These are phyloP conservation scores for Phytophthora hybrid DNA, from an alignment of 352 stramenopile genomes.

Conservation along the genomic window DNA sequence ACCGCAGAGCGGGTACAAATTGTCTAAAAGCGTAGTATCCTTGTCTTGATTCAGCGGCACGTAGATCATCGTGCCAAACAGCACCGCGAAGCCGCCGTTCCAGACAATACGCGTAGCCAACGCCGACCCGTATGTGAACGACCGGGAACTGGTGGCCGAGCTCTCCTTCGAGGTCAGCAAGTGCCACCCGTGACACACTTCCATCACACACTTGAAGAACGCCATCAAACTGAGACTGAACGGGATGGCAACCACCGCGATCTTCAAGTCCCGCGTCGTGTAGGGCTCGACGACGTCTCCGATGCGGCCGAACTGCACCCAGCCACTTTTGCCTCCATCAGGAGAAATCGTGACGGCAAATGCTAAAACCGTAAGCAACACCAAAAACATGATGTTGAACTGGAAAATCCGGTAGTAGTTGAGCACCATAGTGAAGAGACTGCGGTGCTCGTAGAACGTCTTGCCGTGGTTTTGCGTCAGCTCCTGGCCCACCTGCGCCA, in stretches of 20 bases:
- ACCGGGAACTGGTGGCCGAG: slow-evolving; percentile 60
- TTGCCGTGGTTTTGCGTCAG: slow-evolving; percentile 72
- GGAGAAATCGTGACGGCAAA: slow-evolving; percentile 70
- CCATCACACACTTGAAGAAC: slow-evolving; percentile 70
- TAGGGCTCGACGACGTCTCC: slow-evolving; percentile 66
- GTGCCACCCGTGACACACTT: slow-evolving; percentile 75
- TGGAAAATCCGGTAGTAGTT: slow-evolving; percentile 89
- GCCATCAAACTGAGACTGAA: slow-evolving; percentile 58
- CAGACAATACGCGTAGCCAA: slow-evolving; percentile 63
- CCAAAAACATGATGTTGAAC: slow-evolving; percentile 83
- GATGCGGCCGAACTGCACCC: slow-evolving; percentile 63
- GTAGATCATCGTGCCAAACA: slow-evolving; percentile 76
- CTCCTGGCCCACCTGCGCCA: slow-evolving; percentile 55
- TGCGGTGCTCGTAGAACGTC: slow-evolving; percentile 84
- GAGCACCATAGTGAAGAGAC: slow-evolving; percentile 71
- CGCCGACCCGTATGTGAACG: slow-evolving; percentile 66
- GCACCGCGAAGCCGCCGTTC: slow-evolving; percentile 62
- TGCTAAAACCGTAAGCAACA: slow-evolving; percentile 56
- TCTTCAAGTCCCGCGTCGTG: slow-evolving; percentile 59
- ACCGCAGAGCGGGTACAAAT: slow-evolving; percentile 49
- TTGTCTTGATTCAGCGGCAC: slow-evolving; percentile 57
- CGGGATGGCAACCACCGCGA: slow-evolving; percentile 59
- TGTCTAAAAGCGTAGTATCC: slow-evolving; percentile 53
- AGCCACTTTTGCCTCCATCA: slow-evolving; percentile 61
- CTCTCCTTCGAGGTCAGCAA: slow-evolving; percentile 58